Evolutionary conservation across 495 filamentous ascomycete genomes (phyloP).

Genomic region (Amniculicola lignicola): DNA sequence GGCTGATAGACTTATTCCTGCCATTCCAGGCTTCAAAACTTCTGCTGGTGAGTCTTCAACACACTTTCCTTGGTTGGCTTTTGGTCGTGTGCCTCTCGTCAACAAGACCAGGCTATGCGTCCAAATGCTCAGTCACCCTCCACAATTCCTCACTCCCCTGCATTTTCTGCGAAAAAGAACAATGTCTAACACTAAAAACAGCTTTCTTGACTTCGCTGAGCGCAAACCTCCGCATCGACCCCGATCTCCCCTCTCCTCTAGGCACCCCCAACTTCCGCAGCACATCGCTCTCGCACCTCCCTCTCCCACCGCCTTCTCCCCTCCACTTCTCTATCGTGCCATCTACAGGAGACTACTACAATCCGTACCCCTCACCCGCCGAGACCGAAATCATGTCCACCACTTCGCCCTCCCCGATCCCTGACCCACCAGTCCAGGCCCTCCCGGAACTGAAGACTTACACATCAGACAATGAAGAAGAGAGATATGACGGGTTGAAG

Average conservation of each 20-base stretch:
- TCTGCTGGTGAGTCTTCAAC: conserved; percentile 36
- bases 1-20: conserved; percentile 31
- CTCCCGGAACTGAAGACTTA: conserved; percentile 37
- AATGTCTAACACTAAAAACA: conserved; percentile 10
- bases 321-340: conserved; percentile 36
- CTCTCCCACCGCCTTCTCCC: conserved; percentile 34
- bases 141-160: not conserved
- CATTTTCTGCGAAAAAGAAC: not conserved
- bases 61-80: not conserved
- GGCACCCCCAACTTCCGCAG: conserved; percentile 35
- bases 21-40: conserved; percentile 41
- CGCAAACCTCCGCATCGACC: conserved; percentile 42
- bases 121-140: not conserved
- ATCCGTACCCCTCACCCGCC: conserved; percentile 29
- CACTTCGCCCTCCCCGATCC: not conserved
- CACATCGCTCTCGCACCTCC: conserved; percentile 9
- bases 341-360: conserved; percentile 28
- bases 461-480: conserved; percentile 41
- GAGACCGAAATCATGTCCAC: conserved; percentile 23
- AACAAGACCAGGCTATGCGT: not conserved
- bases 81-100: conserved; percentile 7
- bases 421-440: conserved; percentile 2
- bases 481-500: conserved; percentile 69
- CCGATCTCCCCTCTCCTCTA: conserved; percentile 38
- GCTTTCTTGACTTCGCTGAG: conserved; percentile 44